Base-by-base conservation (phyloP, 768 basidiomycete genomes). In the Boletales sp. region DNA sequence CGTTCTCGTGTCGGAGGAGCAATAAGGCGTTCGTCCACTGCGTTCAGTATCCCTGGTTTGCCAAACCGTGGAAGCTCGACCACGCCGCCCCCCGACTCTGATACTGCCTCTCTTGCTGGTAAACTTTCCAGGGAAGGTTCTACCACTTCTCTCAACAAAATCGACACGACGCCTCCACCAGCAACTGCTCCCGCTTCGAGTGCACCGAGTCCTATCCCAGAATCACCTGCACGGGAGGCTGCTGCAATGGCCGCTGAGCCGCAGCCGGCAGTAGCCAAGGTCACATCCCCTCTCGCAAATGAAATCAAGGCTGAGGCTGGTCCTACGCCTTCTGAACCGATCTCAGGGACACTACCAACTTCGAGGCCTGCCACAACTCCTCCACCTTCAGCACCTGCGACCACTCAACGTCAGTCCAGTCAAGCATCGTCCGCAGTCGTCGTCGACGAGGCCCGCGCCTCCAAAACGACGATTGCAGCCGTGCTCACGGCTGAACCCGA, bases 191-290 rank as follows among this genome's bases (percentile, higher is more conserved):
- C 59, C 12, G 41, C 59, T 25, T 59, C 56, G 30, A 61, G 54
- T 14, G 61, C 71, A 12, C 83, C 84, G 11, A 84, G 82, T 53
- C 84, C 87, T 4, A 86, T 89, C 50, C 73, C 80, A 1, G 87
- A 89, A 61, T 86, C 83, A 3, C 84, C 86, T 28, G 75, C 74
- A 8, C 75, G 83, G 21, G 82, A 84, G 57, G 76, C 72, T 9
- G 79, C 74, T 13, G 75, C 70, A 4, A 53, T 70, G 30, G 65
- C 66, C 13, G 60, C 68, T 9, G 70, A 69, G 30, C 57, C 61
- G 8, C 51, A 50, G 15, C 56, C 60, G 18, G 49, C 59, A 9
- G 48, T 51, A 13, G 54, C 59, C 19, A 65, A 65, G 34, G 75
- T 67, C 0, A 72, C 71, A 28, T 79, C 81, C 19, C 77, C 78